A percentile compares a stretch with the other conserved stretches of the same genome.
These are phyloP conservation scores for Petasospora rhodanensis DNA, from an alignment of 1,139 yeast species.

Conservation along the genomic window DNA sequence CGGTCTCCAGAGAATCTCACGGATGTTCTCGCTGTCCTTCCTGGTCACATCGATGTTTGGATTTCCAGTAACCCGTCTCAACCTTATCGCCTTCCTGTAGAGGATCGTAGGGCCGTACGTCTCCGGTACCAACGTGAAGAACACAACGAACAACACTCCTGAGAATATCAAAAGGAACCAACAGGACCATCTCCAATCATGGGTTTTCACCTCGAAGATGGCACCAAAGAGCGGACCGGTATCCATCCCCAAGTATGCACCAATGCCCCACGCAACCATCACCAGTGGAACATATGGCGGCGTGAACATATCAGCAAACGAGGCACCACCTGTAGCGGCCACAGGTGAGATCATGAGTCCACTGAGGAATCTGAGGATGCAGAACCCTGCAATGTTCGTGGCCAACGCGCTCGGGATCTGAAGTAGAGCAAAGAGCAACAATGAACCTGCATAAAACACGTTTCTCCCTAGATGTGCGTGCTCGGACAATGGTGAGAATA, in stretches of 20 bases:
- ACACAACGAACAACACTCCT: slow-evolving; percentile 33
- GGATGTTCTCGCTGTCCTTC: slow-evolving; percentile 29
- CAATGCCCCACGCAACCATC: slow-evolving; percentile 46
- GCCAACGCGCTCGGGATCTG: no score
- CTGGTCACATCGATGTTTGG: slow-evolving; percentile 31
- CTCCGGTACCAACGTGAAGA: slow-evolving; percentile 44
- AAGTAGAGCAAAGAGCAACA: no score
- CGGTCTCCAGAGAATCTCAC: slow-evolving; percentile 48
- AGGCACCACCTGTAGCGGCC: slow-evolving; percentile 55
- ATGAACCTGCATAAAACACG: no score
- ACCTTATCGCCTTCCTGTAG: slow-evolving; percentile 38
- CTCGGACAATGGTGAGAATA: no score
- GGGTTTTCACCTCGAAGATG: slow-evolving; percentile 36
- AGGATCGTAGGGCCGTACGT: slow-evolving; percentile 44
- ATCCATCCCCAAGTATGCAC: slow-evolving; percentile 56
- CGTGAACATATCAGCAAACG: slow-evolving; percentile 48
- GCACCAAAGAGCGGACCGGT: slow-evolving; percentile 61
- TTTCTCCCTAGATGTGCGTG: no score
- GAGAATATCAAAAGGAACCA: slow-evolving; percentile 40
- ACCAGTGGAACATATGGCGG: slow-evolving; percentile 39
- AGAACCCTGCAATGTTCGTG: slow-evolving; percentile 46
- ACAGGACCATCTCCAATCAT: slow-evolving; percentile 45
- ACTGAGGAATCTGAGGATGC: slow-evolving; percentile 47
- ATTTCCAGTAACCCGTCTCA: slow-evolving; percentile 45
- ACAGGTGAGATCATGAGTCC: slow-evolving; percentile 58